phyloP scores from a whole-genome alignment of 2,329 filamentous ascomycete genomes.

The Diaporthe caulivora region DNA sequence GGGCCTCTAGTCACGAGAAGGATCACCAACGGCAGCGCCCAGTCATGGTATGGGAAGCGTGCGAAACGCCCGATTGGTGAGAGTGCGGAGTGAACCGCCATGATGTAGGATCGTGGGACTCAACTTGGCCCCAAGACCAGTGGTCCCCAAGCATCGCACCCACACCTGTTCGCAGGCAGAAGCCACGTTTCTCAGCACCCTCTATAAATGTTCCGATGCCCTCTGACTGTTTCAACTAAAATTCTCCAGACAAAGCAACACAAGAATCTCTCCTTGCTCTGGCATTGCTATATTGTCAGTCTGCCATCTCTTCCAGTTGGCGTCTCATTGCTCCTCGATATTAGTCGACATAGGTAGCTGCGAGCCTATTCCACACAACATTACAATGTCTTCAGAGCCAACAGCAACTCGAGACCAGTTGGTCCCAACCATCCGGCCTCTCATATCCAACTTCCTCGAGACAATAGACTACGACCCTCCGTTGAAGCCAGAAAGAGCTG shows the following conservation, averaged over 20 bases:
- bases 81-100: background rate
- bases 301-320: background rate
- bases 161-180: constrained; percentile 28
- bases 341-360: background rate
- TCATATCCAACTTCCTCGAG: constrained; percentile 29
- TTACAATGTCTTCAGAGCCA: background rate
- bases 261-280: background rate
- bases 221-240: background rate
- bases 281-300: background rate
- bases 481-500: background rate
- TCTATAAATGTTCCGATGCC: background rate
- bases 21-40: constrained; percentile 24
- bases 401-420: background rate
- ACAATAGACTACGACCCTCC: constrained; percentile 23
- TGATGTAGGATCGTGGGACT: constrained; percentile 23
- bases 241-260: background rate
- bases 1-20: background rate
- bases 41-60: background rate
- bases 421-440: constrained; percentile 19
- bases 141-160: background rate
- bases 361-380: background rate
- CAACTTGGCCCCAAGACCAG: background rate
- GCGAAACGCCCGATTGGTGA: constrained; percentile 17
- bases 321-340: background rate
- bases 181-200: background rate